Base-by-base conservation (phyloP, 225 moss, liverwort and hornwort species). In the Polytrichum commune region DNA sequence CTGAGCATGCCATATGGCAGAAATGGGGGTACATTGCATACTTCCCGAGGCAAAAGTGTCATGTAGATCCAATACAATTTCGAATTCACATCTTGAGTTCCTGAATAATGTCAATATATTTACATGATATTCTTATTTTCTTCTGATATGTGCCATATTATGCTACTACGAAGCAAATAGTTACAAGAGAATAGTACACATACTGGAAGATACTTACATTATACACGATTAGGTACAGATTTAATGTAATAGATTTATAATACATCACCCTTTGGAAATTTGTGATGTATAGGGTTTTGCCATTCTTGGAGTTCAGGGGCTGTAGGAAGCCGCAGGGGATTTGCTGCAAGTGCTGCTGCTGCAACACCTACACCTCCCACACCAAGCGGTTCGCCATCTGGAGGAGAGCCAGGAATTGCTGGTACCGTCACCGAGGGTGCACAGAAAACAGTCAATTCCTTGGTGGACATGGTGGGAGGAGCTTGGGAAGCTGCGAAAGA, bases 401-500 rank as follows among this genome's bases (percentile, higher is more conserved):
- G 72, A 35, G 81, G 66, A 54, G 68, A 20, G 20, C 19, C 78
- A 62, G 8, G 35, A 0, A 79, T 67, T 26, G n/a, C 72, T 54
- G 63, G 58, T 5, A 73, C 67, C 13, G 70, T 73, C 29, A 63
- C 67, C 18, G 84, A 77, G 54, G 77, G 73, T 56, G 75, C 79
- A 7, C 77, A 77, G 33, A 75, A 80, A 19, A 75, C 73, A 2
- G 70, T 73, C 55, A 82, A 82, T 26, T 55, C 77, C 0, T 58
- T 84, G 30, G 30, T 79, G 2, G 82, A 82, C 54, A 53, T 67
- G 74, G n/a, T 67, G 18, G 35, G 25, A 19, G 74, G 74, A 61
- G 66, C 38, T 18, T 74, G 74, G 74, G 74, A 74, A 60, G 73
- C 79, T 64, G 79, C 76, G 19, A 71, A 68, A 27, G 88, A 80